Conservation (phyloP, 2,329 filamentous ascomycete species). For the Talaromyces sp. region DNA sequence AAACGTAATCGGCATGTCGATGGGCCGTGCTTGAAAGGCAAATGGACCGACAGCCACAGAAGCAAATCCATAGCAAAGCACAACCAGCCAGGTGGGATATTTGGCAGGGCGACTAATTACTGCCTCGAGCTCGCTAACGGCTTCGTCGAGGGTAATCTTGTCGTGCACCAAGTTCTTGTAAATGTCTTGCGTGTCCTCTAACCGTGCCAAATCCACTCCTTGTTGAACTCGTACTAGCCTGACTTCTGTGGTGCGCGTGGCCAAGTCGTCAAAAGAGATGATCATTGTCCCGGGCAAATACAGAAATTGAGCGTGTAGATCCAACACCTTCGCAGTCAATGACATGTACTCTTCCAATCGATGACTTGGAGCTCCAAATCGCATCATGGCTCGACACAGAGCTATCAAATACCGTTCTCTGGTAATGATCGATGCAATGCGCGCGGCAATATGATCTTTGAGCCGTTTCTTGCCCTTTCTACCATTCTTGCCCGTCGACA, state of each 20-base stretch:
- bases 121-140: conserved; percentile 38
- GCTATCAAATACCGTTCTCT: conserved; percentile 79
- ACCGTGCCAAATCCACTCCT: conserved; percentile 40
- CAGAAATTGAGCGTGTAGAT: conserved; percentile 82
- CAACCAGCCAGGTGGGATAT: conserved; percentile 49
- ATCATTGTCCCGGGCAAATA: conserved; percentile 94
- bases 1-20: conserved; percentile 74
- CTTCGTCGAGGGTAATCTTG: conserved; percentile 43
- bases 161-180: conserved; percentile 48
- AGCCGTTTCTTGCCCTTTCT: conserved; percentile 30
- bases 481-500: conserved; percentile 8
- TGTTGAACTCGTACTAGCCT: conserved; percentile 41
- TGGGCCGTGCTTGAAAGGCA: conserved; percentile 68
- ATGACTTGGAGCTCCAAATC: conserved; percentile 85
- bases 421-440: conserved; percentile 64
- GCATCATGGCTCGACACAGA: conserved; percentile 81
- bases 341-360: conserved; percentile 84
- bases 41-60: conserved; percentile 73
- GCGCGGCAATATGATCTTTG: conserved; percentile 55
- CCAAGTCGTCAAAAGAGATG: conserved; percentile 67
- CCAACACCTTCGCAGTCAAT: conserved; percentile 82
- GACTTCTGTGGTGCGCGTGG: conserved; percentile 44
- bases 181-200: conserved; percentile 42
- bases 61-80: conserved; percentile 69
- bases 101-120: conserved; percentile 57